These are phyloP conservation scores for Thielaviopsis musarum DNA, from an alignment of 2,329 filamentous ascomycete species.

Conservation along the genomic window DNA sequence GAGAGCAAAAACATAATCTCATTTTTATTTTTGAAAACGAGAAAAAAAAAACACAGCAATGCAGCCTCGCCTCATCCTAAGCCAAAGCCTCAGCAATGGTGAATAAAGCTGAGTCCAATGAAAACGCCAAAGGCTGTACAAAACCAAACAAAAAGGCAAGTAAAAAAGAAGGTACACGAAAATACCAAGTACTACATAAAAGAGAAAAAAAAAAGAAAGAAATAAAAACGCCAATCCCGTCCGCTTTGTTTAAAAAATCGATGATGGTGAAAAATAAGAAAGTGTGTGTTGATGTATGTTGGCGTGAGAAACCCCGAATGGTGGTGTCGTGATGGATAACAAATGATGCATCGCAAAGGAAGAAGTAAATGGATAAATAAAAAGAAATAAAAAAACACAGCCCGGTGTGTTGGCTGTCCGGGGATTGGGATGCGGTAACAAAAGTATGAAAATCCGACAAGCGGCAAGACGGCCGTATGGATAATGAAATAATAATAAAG, in stretches of 20 bases:
- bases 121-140: neutral
- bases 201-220: neutral
- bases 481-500: neutral
- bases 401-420: neutral
- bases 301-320: neutral
- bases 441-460: constrained; percentile 1
- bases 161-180: neutral
- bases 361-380: neutral
- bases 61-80: neutral
- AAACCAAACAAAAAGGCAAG: neutral
- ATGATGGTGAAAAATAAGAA: neutral
- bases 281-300: neutral
- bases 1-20: neutral
- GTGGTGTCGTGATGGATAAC: neutral
- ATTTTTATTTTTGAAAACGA: neutral
- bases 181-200: neutral
- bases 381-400: neutral
- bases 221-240: constrained; percentile 1
- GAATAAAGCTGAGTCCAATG: neutral
- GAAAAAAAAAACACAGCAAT: neutral
- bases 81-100: neutral
- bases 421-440: neutral
- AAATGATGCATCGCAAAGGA: neutral
- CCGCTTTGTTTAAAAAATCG: constrained; percentile 4
- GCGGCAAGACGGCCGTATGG: neutral